A percentile compares a stretch with the other conserved stretches of the same genome.
Evolutionary conservation across 495 filamentous ascomycete species (phyloP).

Genomic region (Apiosordaria backusii): DNA sequence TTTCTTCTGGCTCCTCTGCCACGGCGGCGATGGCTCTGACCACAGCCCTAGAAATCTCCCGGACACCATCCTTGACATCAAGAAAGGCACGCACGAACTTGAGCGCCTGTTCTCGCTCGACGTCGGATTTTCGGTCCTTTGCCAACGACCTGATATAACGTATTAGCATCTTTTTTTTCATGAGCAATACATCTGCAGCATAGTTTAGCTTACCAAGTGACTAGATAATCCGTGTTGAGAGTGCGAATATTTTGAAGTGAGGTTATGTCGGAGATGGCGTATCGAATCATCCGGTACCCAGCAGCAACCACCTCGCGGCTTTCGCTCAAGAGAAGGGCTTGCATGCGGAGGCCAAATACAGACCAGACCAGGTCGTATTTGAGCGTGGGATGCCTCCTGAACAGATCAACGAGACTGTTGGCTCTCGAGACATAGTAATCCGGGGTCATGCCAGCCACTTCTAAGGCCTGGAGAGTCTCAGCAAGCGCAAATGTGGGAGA

Average conservation of each 20-base stretch:
- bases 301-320: slow-evolving; percentile 94
- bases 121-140: slow-evolving; percentile 91
- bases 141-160: slow-evolving; percentile 62
- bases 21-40: slow-evolving; percentile 84
- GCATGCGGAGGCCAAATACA: slow-evolving; percentile 86
- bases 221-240: slow-evolving; percentile 86
- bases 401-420: slow-evolving; percentile 86
- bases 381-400: slow-evolving; percentile 85
- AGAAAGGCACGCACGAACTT: slow-evolving; percentile 96
- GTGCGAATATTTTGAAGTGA: slow-evolving; percentile 84
- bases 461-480: slow-evolving; percentile 82
- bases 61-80: slow-evolving; percentile 89
- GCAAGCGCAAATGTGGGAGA: slow-evolving; percentile 87
- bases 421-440: slow-evolving; percentile 93
- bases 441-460: slow-evolving; percentile 78
- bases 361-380: slow-evolving; percentile 97
- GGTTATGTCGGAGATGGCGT: slow-evolving; percentile 86
- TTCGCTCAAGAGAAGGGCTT: slow-evolving; percentile 91
- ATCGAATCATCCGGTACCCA: slow-evolving; percentile 87
- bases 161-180: background rate
- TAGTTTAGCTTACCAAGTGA: slow-evolving; percentile 57
- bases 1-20: slow-evolving; percentile 84
- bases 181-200: background rate
- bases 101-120: slow-evolving; percentile 93
- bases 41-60: slow-evolving; percentile 80